Conservation (phyloP, 2,329 filamentous ascomycete species). For the Diplodia mutila region DNA sequence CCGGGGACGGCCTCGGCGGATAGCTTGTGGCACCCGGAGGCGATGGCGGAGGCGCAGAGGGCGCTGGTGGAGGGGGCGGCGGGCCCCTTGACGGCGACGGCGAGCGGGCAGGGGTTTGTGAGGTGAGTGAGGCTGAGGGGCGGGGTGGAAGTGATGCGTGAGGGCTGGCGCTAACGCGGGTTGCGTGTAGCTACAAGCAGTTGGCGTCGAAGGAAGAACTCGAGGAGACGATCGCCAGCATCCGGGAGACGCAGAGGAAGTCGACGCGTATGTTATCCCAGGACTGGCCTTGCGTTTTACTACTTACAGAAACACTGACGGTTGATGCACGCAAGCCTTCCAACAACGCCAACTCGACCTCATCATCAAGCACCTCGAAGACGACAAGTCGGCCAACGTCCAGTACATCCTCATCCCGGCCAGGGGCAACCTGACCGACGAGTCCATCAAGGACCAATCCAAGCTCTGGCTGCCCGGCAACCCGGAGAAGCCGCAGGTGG, state of each 20-base stretch:
- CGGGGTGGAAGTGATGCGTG: no score
- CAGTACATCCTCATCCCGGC: conserved; percentile 8
- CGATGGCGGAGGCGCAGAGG: conserved; percentile 11
- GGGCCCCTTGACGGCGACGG: conserved; percentile 10
- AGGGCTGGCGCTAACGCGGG: no score
- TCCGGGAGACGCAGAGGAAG: conserved; percentile 1
- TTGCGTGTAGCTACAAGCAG: conserved; percentile 4
- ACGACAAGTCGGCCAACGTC: conserved; percentile 9
- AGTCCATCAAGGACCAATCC: neutral
- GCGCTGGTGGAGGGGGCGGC: neutral
- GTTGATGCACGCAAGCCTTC: neutral
- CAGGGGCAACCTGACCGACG: neutral
- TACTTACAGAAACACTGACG: neutral
- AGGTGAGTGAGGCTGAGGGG: neutral
- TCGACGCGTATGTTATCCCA: neutral
- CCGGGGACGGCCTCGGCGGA: neutral
- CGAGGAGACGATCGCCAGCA: conserved; percentile 5
- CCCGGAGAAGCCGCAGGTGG: neutral
- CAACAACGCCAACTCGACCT: conserved; percentile 25
- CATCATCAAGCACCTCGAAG: conserved; percentile 23
- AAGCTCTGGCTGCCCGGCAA: conserved; percentile 1
- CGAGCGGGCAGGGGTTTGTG: conserved; percentile 25
- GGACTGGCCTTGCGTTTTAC: no score
- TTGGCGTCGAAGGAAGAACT: conserved; percentile 3
- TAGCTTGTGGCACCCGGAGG: neutral